These are phyloP conservation scores for Tanacetum coccineum DNA, from an alignment of 129 eudicot genomes.

Conservation along the genomic window DNA sequence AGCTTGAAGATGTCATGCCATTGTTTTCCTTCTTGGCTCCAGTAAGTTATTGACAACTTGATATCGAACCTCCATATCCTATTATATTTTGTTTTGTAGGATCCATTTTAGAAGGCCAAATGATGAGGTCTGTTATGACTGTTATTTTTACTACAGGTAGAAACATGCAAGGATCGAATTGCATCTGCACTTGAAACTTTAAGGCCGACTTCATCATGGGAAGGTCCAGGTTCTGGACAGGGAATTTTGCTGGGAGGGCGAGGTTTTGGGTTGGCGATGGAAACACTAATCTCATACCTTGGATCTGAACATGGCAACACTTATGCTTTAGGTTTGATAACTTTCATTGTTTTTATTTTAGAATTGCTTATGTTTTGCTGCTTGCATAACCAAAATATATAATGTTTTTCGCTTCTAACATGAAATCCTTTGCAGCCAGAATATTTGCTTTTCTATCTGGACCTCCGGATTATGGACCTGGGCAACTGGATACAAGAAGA, in stretches of 20 bases:
- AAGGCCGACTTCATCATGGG: constrained; percentile 94
- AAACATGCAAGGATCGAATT: constrained; percentile 89
- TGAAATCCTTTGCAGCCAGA: constrained; percentile 63
- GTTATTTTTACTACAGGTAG: constrained; percentile 58
- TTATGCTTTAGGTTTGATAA: constrained; percentile 69
- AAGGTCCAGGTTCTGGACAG: constrained; percentile 73
- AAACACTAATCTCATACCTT: constrained; percentile 77
- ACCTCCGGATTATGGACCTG: constrained; percentile 97
- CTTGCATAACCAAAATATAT: constrained; percentile 11
- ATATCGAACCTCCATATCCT: not conserved
- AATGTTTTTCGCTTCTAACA: not conserved
- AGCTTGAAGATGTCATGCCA: constrained; percentile 97
- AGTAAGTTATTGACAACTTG: constrained; percentile 41
- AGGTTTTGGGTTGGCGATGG: constrained; percentile 96
- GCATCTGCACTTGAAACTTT: constrained; percentile 92
- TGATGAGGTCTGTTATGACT: constrained; percentile 3
- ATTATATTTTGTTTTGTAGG: constrained; percentile 8
- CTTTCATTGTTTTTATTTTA: no score
- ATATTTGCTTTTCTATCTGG: constrained; percentile 96
- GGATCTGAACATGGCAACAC: constrained; percentile 97
- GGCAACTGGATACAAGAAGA: constrained; percentile 89
- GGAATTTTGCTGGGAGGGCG: constrained; percentile 79
- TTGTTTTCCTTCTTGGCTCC: constrained; percentile 94
- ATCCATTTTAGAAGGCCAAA: constrained; percentile 6
- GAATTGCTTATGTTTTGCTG: constrained; percentile 13